Evolutionary conservation across 2,329 filamentous ascomycete genomes (phyloP).

Genomic region (Calonectria pseudoreteaudii): DNA sequence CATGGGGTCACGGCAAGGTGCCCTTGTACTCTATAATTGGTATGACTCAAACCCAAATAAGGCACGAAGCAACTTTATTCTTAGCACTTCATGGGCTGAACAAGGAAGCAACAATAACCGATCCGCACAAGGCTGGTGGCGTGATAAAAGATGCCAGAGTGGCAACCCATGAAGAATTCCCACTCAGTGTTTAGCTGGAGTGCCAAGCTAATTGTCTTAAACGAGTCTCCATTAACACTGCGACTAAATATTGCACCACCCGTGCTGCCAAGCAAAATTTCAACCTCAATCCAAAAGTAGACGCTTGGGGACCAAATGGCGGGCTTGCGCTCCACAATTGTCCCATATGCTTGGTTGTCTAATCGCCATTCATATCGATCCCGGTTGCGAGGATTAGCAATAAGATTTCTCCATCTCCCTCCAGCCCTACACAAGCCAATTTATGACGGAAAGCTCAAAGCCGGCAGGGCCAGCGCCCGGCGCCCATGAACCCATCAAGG

Average conservation of each 20-base stretch:
- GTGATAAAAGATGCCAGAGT: conserved; percentile 11
- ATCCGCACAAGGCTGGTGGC: conserved; percentile 1
- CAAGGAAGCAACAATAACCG: conserved; percentile 1
- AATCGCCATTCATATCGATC: not conserved
- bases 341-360: not conserved
- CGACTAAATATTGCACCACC: not conserved
- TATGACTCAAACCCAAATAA: not conserved
- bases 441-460: conserved; percentile 64
- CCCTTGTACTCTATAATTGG: not conserved
- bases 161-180: conserved; percentile 14
- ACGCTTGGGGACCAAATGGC: not conserved
- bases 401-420: not conserved
- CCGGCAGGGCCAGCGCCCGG: conserved; percentile 67
- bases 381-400: not conserved
- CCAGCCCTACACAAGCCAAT: conserved; percentile 64
- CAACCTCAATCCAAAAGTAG: not conserved
- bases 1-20: not conserved
- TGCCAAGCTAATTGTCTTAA: not conserved
- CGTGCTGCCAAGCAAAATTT: not conserved
- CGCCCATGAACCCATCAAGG: no score
- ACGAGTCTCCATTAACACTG: not conserved
- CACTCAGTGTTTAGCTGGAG: not conserved
- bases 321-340: not conserved
- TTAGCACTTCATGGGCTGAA: not conserved
- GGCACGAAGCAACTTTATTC: not conserved